Conservation (phyloP, 2,329 filamentous ascomycete species). For the Seiridium cupressi region DNA sequence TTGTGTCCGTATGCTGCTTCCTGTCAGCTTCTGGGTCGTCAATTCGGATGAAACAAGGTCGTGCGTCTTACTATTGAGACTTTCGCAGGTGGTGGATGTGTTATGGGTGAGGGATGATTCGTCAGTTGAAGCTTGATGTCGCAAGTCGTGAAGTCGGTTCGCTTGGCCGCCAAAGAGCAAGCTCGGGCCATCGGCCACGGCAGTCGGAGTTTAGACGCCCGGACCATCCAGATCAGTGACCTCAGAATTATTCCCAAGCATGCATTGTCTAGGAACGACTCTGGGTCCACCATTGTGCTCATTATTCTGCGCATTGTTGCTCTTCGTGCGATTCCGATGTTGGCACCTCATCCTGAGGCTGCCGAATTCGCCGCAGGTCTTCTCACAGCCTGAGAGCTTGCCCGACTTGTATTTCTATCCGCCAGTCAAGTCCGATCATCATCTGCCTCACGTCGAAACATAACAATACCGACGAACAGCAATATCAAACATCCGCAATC, state of each 20-base stretch:
- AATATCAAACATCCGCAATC: background rate
- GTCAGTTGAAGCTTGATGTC: background rate
- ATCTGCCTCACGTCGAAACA: background rate
- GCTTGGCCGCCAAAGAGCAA: too few species aligned
- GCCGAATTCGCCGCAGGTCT: background rate
- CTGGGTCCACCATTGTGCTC: too few species aligned
- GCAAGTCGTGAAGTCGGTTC: too few species aligned
- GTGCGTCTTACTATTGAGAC: background rate
- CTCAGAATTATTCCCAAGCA: too few species aligned
- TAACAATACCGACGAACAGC: background rate
- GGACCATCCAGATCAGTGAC: too few species aligned
- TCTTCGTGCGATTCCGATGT: background rate
- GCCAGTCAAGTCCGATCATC: background rate
- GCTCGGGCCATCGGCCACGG: too few species aligned
- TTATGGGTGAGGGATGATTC: background rate
- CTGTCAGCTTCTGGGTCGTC: background rate
- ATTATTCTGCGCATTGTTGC: background rate
- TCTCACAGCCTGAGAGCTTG: background rate
- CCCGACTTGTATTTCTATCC: background rate
- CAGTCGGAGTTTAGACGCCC: too few species aligned
- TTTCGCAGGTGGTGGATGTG: conserved; percentile 2
- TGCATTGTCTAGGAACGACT: too few species aligned
- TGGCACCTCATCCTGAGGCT: background rate
- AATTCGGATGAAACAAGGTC: background rate
- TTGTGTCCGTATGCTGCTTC: conserved; percentile 22